Evolutionary conservation across 176 grass and related monocot genomes (phyloP), one percentile per base, ranked within the genome.

Genomic region (Oryza rufipogon): DNA sequence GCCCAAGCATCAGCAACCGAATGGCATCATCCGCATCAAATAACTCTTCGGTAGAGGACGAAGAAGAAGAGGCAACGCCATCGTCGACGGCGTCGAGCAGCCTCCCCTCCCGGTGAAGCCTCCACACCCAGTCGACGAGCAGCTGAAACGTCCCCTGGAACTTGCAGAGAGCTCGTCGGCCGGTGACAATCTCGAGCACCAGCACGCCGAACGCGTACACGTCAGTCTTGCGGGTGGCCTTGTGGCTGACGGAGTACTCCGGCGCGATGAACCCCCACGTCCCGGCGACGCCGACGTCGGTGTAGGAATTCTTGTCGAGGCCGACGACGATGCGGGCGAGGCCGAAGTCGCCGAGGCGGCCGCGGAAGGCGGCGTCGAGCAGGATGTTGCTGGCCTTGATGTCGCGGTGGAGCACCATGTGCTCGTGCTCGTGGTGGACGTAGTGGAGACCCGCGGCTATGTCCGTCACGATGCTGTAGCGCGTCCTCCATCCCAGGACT

Each of bases 261-360:
- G 74, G 83, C 0, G 83, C 74, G 3, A 85, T 85, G 74, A n/a
- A 85, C 9, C 83, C 72, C 82, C 72, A 84, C 0, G 82, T 84
- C 44, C 72, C 72, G 1, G 61, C 81, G 11, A 84, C 60, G 20
- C 72, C 81, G 0, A 58, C 1, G 9, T 58, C 49, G 0, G 82
- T 56, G 72, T 39, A 34, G 7, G 82, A 84, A 13, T 4, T 76
- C 82, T 33, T 76, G 1, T 84, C 20, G 0, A n/a, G 2, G 17
- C 42, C 47, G 2, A 85, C 47, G 1, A 85, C 74, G 3, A 41
- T 70, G 34, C 64, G 65, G 3, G 82, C 64, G 2, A 84, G 45
- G 48, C 82, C 73, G 1, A 84, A 84, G 26, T 84, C 82, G 5
- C 73, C 82, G 4, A 84, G 82, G 9, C 48, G 64, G 14, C 20